Evolutionary conservation across 148 eudicot species (phyloP), one percentile per base, ranked within the genome.

Genomic region (Gaultheria prostrata): DNA sequence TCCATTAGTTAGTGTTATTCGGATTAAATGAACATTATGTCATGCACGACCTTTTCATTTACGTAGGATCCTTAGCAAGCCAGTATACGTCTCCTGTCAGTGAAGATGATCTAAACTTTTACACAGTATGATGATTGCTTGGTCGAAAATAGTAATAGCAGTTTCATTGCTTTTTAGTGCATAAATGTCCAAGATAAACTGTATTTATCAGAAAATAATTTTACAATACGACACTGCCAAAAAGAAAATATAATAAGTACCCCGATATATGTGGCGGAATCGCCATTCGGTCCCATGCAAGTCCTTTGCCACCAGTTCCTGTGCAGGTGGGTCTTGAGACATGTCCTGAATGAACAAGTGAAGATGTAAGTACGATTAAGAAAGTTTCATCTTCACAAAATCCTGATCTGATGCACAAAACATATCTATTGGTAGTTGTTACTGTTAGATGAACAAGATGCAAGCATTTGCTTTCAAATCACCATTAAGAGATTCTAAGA

Each of bases 261-360:
- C 86, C 39, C 84, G 77, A 63, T 76, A 85, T 33, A 63, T 75
- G 43, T 85, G 87, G 65, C 73, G 84, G 80, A 85, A 85, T 20
- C 48, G 33, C 87, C 87, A 85, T 76, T 65, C 18, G 14, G 12
- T 20, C 17, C 87, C 87, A 50, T 85, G 81, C 76, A 85, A 67
- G 78, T 85, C 87, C 49, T 85, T 85, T 24, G 77, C 84, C 46
- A 61, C 84, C 51, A 85, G 80, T 21, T 81, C 80, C 57, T 75
- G 84, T 76, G 81, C 63, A 24, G 87, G 76, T 65, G 57, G 53
- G 17, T 81, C 65, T 53, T 50, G 84, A 50, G 76, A 80, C 87
- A 50, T 48, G 76, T 81, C 87, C 87, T 85, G 84, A 74, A 85
- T 24, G 48, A 57, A 84, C 35, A 72, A 73, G 6, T 15, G 51